Evolutionary conservation across 2,329 filamentous ascomycete species (phyloP), one percentile per base, ranked within the genome.

Genomic region (Talaromyces sp.): DNA sequence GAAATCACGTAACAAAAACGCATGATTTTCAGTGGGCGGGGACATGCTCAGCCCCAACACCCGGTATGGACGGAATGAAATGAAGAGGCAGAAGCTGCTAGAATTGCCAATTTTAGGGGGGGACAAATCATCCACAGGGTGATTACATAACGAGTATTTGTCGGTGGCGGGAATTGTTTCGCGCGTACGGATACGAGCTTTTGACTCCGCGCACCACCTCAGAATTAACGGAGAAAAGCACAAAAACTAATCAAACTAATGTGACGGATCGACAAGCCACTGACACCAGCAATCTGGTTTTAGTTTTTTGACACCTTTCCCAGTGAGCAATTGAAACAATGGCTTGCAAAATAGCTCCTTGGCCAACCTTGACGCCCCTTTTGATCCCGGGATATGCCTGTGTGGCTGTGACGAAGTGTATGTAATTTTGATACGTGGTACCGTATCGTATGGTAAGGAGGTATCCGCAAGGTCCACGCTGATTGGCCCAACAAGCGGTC

Each of bases 401-500:
- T n/a, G n/a, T n/a, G n/a, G n/a, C n/a, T 31, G 53, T 46, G 19
- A 40, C 50, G 8, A 31, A 31, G 21, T 40, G 13, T 3, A 11
- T 28, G 52, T 45, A 54, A 35, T 37, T 19, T 45, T 25, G 4
- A 37, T 55, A 55, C 40, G 1, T 0, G 9, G 19, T 5, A 19
- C n/a, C 10, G 53, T 55, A 46, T 43, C 6, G 19, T 8, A 33
- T 2, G 7, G 13, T 13, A 39, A 21, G 8, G 13, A 6, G 0
- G 9, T 52, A 28, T 52, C 22, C 41, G 22, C 43, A 2, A 5
- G 7, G 8, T 10, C 13, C 17, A 21, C 10, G 6, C 28, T 52
- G 45, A 59, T 59, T 56, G 52, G 57, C 31, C 31, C 21, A 21
- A 50, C 57, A 59, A 55, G 52, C 57, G 53, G 54, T 35, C 54